Conservation (phyloP, 371 early-diverging fungal species). For the Mucor velutinosus region DNA sequence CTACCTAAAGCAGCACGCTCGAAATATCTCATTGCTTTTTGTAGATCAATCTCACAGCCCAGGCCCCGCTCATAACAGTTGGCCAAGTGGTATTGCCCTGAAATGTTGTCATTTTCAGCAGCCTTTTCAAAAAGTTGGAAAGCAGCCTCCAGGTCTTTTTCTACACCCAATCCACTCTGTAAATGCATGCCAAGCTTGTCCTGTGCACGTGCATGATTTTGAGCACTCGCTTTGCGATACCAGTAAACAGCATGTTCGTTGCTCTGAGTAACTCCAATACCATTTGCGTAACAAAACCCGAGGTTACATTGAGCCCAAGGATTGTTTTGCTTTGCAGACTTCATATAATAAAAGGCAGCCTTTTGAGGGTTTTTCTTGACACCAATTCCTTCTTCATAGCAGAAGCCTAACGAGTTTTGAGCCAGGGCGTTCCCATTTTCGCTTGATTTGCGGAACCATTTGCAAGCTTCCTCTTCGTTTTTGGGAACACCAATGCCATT, state of each 20-base stretch:
- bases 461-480: slow-evolving; percentile 62
- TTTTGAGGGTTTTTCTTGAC: slow-evolving; percentile 58
- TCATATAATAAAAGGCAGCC: slow-evolving; percentile 82
- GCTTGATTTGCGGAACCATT: slow-evolving; percentile 68
- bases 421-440: slow-evolving; percentile 75
- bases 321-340: slow-evolving; percentile 80
- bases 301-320: slow-evolving; percentile 88
- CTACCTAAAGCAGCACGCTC: slow-evolving; percentile 61
- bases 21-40: slow-evolving; percentile 66
- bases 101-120: slow-evolving; percentile 63
- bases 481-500: slow-evolving; percentile 72
- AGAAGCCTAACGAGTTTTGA: slow-evolving; percentile 83
- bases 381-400: slow-evolving; percentile 78
- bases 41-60: slow-evolving; percentile 58
- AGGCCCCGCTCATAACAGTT: slow-evolving; percentile 66
- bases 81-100: slow-evolving; percentile 66
- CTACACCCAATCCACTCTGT: slow-evolving; percentile 74
- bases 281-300: slow-evolving; percentile 86
- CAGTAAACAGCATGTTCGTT: slow-evolving; percentile 68
- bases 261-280: slow-evolving; percentile 68
- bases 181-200: slow-evolving; percentile 84
- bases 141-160: slow-evolving; percentile 55
- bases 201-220: slow-evolving; percentile 72
- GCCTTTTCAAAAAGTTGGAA: slow-evolving; percentile 60
- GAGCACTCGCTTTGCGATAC: slow-evolving; percentile 70